A percentile compares a stretch with the other conserved stretches of the same genome.
Conservation (phyloP, 108 stramenopile genomes). For the Nannochloropsis gaditana region DNA sequence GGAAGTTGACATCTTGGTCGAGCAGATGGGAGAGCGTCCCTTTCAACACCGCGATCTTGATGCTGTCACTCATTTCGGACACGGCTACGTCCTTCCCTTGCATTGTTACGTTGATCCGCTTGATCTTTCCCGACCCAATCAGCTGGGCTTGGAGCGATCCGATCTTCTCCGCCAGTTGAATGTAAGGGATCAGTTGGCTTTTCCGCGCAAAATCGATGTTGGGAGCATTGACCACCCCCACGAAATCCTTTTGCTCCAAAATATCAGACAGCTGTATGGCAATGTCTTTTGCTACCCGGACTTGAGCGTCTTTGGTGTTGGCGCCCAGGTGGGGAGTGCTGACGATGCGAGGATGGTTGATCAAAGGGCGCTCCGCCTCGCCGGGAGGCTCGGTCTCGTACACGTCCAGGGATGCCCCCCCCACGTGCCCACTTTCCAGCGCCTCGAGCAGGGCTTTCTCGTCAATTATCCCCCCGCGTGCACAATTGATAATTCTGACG, state of each 20-base stretch:
- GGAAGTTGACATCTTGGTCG: conserved; percentile 53
- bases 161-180: conserved; percentile 55
- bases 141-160: conserved; percentile 61
- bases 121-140: conserved; percentile 52
- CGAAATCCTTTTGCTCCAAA: conserved; percentile 53
- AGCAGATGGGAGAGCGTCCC: conserved; percentile 51
- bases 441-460: conserved; percentile 48
- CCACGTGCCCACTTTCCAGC: conserved; percentile 52
- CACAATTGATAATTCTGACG: conserved; percentile 54
- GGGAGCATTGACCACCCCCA: conserved; percentile 57
- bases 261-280: conserved; percentile 58
- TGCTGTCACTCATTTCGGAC: conserved; percentile 51
- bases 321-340: conserved; percentile 58
- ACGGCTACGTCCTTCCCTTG: conserved; percentile 53
- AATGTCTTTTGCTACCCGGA: conserved; percentile 57
- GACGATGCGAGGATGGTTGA: conserved; percentile 52
- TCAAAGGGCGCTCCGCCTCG: conserved; percentile 47
- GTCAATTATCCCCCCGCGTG: conserved; percentile 53
- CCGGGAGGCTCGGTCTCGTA: conserved; percentile 53
- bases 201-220: conserved; percentile 53
- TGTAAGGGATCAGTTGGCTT: conserved; percentile 39
- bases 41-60: conserved; percentile 55
- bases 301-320: conserved; percentile 56
- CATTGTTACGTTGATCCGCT: conserved; percentile 41
- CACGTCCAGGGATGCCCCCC: conserved; percentile 52